phyloP scores from a whole-genome alignment of 2,329 filamentous ascomycete species.

The Arthroderma sp. region DNA sequence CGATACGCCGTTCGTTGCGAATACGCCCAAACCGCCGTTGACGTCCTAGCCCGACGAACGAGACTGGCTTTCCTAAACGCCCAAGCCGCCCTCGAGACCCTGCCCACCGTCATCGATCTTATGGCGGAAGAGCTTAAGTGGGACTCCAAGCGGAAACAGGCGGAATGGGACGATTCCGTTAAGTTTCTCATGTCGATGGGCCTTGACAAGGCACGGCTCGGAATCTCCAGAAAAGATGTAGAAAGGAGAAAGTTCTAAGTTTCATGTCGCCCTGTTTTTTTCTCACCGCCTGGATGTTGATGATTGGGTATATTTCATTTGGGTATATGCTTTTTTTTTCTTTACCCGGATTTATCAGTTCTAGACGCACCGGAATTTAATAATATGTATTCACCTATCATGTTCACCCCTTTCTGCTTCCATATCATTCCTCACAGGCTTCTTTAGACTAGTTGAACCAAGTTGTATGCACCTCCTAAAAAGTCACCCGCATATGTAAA shows the following conservation, averaged over 20 bases:
- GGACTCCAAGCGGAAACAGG: conserved; percentile 53
- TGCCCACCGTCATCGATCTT: conserved; percentile 76
- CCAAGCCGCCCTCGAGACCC: conserved; percentile 73
- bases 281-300: no score
- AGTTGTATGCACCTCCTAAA: no score
- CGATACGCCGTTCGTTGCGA: conserved; percentile 79
- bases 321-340: background rate
- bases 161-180: conserved; percentile 64
- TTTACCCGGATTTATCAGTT: background rate
- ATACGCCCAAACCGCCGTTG: conserved; percentile 81
- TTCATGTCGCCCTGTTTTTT: background rate
- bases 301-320: no score
- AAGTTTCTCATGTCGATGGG: conserved; percentile 51
- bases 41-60: conserved; percentile 74
- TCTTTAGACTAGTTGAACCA: background rate
- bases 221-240: conserved; percentile 46
- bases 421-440: background rate
- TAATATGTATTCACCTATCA: background rate
- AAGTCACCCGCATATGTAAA: background rate
- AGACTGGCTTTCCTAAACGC: conserved; percentile 83
- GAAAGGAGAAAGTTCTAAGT: conserved; percentile 28
- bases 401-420: background rate
- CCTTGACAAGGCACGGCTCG: conserved; percentile 42
- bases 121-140: conserved; percentile 70
- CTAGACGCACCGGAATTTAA: background rate